Percentiles rank a stretch among this genome's conserved stretches.
phyloP scores from a whole-genome alignment of 257 asterid genomes.

The Ilex aquifolium region DNA sequence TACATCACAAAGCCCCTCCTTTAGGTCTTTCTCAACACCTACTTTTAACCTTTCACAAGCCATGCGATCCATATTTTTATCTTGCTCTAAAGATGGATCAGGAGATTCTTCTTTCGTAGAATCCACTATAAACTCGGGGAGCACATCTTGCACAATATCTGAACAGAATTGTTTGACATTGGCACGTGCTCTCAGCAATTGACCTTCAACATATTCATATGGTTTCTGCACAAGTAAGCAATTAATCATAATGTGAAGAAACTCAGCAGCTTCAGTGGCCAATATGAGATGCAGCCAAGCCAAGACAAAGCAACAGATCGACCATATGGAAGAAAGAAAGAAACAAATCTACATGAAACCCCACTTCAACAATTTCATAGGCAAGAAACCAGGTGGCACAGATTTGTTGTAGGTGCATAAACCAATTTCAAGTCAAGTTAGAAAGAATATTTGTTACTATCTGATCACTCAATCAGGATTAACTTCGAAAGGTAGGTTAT shows the following conservation, averaged over 20 bases:
- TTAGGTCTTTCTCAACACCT: background rate
- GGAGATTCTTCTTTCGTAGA: conserved; percentile 5
- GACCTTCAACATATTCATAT: conserved; percentile 17
- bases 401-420: too few species aligned
- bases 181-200: conserved; percentile 14
- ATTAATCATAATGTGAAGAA: background rate
- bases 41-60: conserved; percentile 4
- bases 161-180: conserved; percentile 22
- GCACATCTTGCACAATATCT: conserved; percentile 19
- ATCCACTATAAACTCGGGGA: conserved; percentile 8
- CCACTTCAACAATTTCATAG: too few species aligned
- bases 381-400: too few species aligned
- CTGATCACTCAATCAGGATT: too few species aligned
- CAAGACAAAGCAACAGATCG: too few species aligned
- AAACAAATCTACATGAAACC: too few species aligned
- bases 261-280: too few species aligned
- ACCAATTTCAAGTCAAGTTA: too few species aligned
- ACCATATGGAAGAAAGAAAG: too few species aligned
- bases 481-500: too few species aligned
- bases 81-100: conserved; percentile 2
- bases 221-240: conserved; percentile 16
- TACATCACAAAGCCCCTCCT: conserved; percentile 4
- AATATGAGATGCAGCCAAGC: too few species aligned
- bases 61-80: background rate
- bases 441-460: too few species aligned